Evolutionary conservation across 192 early-diverging fungal genomes (phyloP).

Genomic region (Phlyctochytrium arcticum): DNA sequence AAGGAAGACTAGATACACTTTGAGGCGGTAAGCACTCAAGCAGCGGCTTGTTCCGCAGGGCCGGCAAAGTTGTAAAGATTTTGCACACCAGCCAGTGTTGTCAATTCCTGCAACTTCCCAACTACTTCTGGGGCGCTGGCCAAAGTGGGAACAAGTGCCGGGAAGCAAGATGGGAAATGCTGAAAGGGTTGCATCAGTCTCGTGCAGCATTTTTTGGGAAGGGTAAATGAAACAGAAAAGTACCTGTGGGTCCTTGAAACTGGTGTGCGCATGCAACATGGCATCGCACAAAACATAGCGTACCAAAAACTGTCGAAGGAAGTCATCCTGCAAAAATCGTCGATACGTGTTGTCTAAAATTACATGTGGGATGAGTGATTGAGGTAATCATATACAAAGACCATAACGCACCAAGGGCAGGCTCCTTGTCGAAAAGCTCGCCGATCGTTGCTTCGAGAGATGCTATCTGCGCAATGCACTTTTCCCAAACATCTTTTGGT

Average conservation of each 20-base stretch:
- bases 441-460: conserved; percentile 31
- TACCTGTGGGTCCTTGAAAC: conserved; percentile 60
- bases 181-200: too few relatives aligned
- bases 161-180: conserved; percentile 65
- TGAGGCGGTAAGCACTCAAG: too few relatives aligned
- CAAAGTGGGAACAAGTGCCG: conserved; percentile 55
- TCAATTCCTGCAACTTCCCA: conserved; percentile 49
- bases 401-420: conserved; percentile 25
- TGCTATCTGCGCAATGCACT: conserved; percentile 51
- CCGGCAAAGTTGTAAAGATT: conserved; percentile 27
- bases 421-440: conserved; percentile 30
- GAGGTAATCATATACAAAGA: conserved; percentile 14
- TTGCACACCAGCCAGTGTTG: conserved; percentile 22
- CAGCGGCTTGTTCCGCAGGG: too few relatives aligned
- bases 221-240: neutral
- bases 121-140: conserved; percentile 60
- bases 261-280: conserved; percentile 63
- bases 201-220: neutral
- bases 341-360: conserved; percentile 54
- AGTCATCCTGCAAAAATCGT: conserved; percentile 85
- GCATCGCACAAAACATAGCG: conserved; percentile 74
- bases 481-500: conserved; percentile 64
- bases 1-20: too few relatives aligned
- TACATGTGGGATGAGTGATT: neutral
- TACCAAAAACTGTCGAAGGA: conserved; percentile 83